These are phyloP conservation scores for Aureobasidium sp. DNA, from an alignment of 2,329 filamentous ascomycete species.

Conservation along the genomic window DNA sequence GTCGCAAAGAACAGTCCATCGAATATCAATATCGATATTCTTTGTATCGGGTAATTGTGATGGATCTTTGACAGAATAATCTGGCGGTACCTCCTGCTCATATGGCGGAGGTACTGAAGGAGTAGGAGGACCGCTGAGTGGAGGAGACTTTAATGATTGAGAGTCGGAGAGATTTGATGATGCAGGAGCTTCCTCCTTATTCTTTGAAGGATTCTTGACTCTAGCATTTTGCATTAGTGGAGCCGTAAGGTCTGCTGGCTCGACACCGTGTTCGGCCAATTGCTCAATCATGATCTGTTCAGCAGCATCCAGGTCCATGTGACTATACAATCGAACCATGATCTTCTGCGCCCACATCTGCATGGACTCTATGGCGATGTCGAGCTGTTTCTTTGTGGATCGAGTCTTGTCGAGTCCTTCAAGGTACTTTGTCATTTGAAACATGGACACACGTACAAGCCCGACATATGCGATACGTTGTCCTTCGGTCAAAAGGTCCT, in stretches of 20 bases:
- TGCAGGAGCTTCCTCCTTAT: not conserved
- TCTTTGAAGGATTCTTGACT: constrained; percentile 67
- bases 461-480: constrained; percentile 96
- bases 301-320: constrained; percentile 89
- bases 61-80: constrained; percentile 72
- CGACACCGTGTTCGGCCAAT: constrained; percentile 82
- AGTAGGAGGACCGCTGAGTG: constrained; percentile 33
- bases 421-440: constrained; percentile 64
- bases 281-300: constrained; percentile 99
- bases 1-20: constrained; percentile 96
- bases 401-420: constrained; percentile 56
- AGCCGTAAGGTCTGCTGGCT: constrained; percentile 74
- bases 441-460: constrained; percentile 72
- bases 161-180: constrained; percentile 19
- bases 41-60: constrained; percentile 73
- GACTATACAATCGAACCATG: constrained; percentile 88
- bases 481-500: constrained; percentile 87
- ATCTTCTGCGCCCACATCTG: constrained; percentile 98
- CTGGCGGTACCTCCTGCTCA: constrained; percentile 56
- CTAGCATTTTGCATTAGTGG: constrained; percentile 85
- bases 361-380: constrained; percentile 65
- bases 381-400: constrained; percentile 63
- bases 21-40: constrained; percentile 88
- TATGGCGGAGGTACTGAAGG: constrained; percentile 45
- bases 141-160: constrained; percentile 21